Base-by-base conservation (phyloP, 2,329 filamentous ascomycete genomes). In the Ophiostoma himal-ulmi region DNA sequence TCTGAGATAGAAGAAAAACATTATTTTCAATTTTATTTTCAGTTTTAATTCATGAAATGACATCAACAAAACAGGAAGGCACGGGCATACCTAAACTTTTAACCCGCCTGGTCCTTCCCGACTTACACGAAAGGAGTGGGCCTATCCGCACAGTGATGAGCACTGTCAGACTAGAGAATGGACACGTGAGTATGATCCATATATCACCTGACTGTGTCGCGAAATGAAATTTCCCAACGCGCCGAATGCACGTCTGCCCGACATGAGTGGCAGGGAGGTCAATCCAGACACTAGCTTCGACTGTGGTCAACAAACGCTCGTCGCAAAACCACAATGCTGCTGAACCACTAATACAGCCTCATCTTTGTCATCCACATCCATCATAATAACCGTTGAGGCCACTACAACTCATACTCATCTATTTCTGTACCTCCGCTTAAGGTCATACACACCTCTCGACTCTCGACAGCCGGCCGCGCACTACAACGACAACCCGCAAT, bases 171-270 rank as follows among this genome's bases (percentile, higher is more conserved):
- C 17, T 6, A 17, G 6, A 3, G 2, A 57, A 5, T 30, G 10
- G n/a, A 30, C 57, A 64, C 60, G 60, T 64, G 60, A 37, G 3
- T 17, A 7, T 26, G 10, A 11, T 3, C 60, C 62, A 65, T 8
- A 22, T 39, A 20, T 67, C 65, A 67, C 65, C 30, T 67, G 65
- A 67, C 39, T 13, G 20, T n/a, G 48, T 68, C 70, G 68, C 70
- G 70, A 68, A 34, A 54, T 54, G 41, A 71, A 71, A 71, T 67
- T 67, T 69, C 37, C 66, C n/a, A 71, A 69, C 70, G 70, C 70
- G 70, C 67, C 68, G n/a, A 30, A 41, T n/a, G 54, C 36, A 36
- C 13, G 20, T 44, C 37, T 22, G 52, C 26, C 22, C 26, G 52
- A 26, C 52, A 20, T 48, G 44, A 48, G 44, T 30, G 52, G n/a